Evolutionary conservation across 306 rosid genomes (phyloP).

Genomic region (Vigna hirtella): DNA sequence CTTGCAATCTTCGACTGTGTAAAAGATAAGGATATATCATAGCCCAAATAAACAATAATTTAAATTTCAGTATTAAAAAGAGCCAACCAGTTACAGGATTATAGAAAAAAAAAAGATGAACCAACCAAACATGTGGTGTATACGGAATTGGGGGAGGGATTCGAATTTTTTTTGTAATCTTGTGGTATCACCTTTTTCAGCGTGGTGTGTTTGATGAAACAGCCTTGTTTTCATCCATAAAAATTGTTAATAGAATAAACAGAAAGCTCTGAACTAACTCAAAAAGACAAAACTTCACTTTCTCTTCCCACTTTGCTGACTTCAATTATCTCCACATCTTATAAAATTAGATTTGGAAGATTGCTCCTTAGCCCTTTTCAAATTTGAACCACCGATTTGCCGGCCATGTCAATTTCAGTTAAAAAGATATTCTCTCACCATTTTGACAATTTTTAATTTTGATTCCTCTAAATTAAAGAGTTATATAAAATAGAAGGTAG

Average conservation of each 20-base stretch:
- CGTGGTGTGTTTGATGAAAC: slow-evolving; percentile 22
- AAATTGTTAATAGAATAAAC: slow-evolving; percentile 27
- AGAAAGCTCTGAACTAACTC: slow-evolving; percentile 37
- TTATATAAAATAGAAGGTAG: neutral
- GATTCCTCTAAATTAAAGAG: neutral
- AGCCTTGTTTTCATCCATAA: slow-evolving; percentile 19
- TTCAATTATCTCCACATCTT: slow-evolving; percentile 21
- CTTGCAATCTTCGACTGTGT: slow-evolving; percentile 4
- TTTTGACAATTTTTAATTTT: neutral
- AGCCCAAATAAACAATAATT: neutral
- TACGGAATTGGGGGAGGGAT: slow-evolving; percentile 16
- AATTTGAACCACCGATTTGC: slow-evolving; percentile 43
- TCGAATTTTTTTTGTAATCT: neutral
- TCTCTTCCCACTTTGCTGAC: slow-evolving; percentile 41
- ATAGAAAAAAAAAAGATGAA: neutral
- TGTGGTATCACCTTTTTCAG: slow-evolving; percentile 17
- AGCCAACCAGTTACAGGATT: neutral
- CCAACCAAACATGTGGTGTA: slow-evolving; percentile 45
- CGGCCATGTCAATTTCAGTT: slow-evolving; percentile 38
- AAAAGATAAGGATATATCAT: slow-evolving; percentile 29
- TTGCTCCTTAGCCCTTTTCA: slow-evolving; percentile 29
- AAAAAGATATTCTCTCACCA: neutral
- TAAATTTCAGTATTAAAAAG: neutral
- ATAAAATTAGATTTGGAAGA: slow-evolving; percentile 30
- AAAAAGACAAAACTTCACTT: slow-evolving; percentile 50